Evolutionary conservation across 805 yeast species (phyloP), one percentile per base, ranked within the genome.

Genomic region (Sugiyamaella americana): DNA sequence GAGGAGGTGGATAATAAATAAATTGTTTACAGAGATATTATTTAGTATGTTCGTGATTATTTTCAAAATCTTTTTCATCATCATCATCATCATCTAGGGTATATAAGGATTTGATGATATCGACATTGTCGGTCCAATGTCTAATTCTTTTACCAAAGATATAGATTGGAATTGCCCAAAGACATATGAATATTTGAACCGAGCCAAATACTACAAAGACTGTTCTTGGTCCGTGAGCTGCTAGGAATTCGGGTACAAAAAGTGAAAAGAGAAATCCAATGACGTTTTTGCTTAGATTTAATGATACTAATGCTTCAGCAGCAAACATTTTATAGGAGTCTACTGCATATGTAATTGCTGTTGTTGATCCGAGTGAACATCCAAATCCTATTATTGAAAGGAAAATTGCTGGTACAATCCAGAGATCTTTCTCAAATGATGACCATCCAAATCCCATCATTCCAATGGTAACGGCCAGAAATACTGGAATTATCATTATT

Each of bases 381-480:
- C 84, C 84, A 61, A 78, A 79, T 17, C 80, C 74, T 29, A 78
- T 63, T 37, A 77, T 62, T 0, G 79, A 82, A 53, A 78, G 69
- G 56, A 79, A 76, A 0, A 79, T 57, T 1, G 79, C 70, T 1
- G 83, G 83, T 1, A 74, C 83, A 44, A 75, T 65, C 84, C 83
- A 76, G 5, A 60, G 52, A 54, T 76, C 78, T 16, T 65, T 55
- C 3, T 59, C 67, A 19, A 67, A 60, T 0, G 78, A 60, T 2
- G 81, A 67, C 83, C 84, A 79, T 3, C 84, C 84, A 57, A 74
- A 79, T 3, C 83, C 84, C 70, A 79, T 73, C 38, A 78, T 63
- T 2, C 84, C 84, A 37, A 75, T 65, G 3, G 69, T 45, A 6
- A 68, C 63, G 2, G 75, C 47, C 8, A 75, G 50, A 47, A 70